Evolutionary conservation across 768 basidiomycete species (phyloP), one percentile per base, ranked within the genome.

Genomic region (Leccinum variicolor): DNA sequence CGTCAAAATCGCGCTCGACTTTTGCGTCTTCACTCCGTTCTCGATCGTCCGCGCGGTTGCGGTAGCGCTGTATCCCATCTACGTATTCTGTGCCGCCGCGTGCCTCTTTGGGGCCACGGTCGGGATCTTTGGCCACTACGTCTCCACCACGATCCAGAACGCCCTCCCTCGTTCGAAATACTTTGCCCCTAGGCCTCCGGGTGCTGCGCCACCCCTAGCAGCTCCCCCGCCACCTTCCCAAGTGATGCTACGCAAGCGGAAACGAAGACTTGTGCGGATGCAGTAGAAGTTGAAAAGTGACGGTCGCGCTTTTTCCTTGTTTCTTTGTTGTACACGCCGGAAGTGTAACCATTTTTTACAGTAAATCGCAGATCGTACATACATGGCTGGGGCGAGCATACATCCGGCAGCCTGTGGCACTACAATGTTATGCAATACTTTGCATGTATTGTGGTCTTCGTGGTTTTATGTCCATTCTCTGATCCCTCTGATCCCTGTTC

Each of bases 41-140:
- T 60, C 64, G 14, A 65, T 78, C 34, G 59, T 71, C 21, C 50
- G 69, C 6, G 77, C 73, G 64, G 55, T 80, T 26, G 65, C 79
- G 17, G 75, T 79, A 7, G 74, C 76, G 10, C 52, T 85, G 1
- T 83, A 81, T 49, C 84, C 84, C 0, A 52, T 84, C 33, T 86
- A 85, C 60, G 77, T 84, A 14, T 79, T 85, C 57, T 77, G 74
- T 39, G 82, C 82, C 2, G 77, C 81, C 1, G 84, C 84, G 1
- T 83, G 81, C 59, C 79, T 86, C 51, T 74, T 75, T 9, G 84
- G 84, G 6, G 71, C 69, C 9, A 17, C 77, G 19, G 46, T 85
- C 1, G 84, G 84, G 3, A 50, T 77, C 1, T 58, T 72, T 13
- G 84, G 75, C 1, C 62, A 57, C 34, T 66, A 69, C 31, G 8